phyloP scores from a whole-genome alignment of 1,284 basidiomycete species.

The Hymenochaete sp. region DNA sequence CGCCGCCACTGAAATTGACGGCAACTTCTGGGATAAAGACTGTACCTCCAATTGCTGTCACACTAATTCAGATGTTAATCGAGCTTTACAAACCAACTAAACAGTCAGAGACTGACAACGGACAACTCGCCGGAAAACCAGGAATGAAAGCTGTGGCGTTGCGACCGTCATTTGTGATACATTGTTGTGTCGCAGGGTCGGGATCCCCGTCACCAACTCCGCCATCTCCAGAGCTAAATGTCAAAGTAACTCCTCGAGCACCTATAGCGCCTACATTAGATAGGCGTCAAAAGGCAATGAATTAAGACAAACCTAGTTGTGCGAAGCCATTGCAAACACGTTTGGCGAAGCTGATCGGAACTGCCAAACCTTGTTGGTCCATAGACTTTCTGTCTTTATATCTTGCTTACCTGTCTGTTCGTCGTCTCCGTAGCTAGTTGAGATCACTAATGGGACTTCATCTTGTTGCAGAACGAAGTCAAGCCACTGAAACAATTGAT shows the following conservation, averaged over 20 bases:
- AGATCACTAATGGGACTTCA: constrained; percentile 46
- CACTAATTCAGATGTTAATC: constrained; percentile 22
- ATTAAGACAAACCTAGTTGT: constrained; percentile 40
- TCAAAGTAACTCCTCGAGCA: constrained; percentile 52
- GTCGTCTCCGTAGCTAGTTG: constrained; percentile 60
- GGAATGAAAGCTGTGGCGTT: constrained; percentile 51
- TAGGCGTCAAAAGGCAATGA: neutral
- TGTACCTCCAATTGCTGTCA: constrained; percentile 52
- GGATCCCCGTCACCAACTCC: constrained; percentile 56
- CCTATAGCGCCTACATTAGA: constrained; percentile 29
- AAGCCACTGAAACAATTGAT: constrained; percentile 40
- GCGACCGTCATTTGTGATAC: constrained; percentile 50
- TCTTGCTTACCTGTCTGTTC: constrained; percentile 58
- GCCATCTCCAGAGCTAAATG: constrained; percentile 60
- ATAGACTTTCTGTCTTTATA: neutral
- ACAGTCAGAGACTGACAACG: constrained; percentile 31
- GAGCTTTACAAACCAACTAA: too few relatives aligned
- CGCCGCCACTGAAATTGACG: constrained; percentile 54
- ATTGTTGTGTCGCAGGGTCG: constrained; percentile 41
- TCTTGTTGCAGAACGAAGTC: constrained; percentile 39
- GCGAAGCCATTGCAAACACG: constrained; percentile 60
- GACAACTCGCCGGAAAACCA: constrained; percentile 48
- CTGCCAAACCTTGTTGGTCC: constrained; percentile 25
- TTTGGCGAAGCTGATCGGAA: constrained; percentile 51
- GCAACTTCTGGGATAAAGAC: constrained; percentile 47